Base-by-base conservation (phyloP, 192 early-diverging fungal species). In the Linnemannia schmuckeri region DNA sequence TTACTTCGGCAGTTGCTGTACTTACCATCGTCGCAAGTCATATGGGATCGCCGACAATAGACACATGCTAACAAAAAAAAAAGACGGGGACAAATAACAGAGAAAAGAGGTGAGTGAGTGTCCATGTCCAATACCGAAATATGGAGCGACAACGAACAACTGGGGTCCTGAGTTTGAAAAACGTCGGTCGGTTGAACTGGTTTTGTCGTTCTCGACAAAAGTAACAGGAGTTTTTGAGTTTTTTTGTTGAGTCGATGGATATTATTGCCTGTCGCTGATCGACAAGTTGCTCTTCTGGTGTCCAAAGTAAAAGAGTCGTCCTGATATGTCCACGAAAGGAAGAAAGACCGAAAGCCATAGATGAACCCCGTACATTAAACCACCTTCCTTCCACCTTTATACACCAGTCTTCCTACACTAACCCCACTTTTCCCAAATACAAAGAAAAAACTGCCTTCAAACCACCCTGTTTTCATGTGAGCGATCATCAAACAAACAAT, bases 11-110 rank as follows among this genome's bases (percentile, higher is more conserved):
- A 17, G 27, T 6, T 46, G 49, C 66, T 47, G 3, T 47, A 55
- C 74, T 75, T 90, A 94, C 93, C 92, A 86, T 95, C 93, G 81
- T 96, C 97, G 88, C 98, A 99, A 41, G 97, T 97, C 98, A 99
- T 99, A 88, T 99, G 98, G 52, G 95, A 96, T 85, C 97, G 90
- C 87, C 97, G 92, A 90, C 98, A 99, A 83, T 97, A 98, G 30
- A 98, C 95, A 82, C 98, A 99, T 22, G 98, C 98, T 94, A 89
- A 70, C 35, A 63, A 18, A 47, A 35, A 52, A 78, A 54, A 27
- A 15, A 66, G 12, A 30, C 61, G 61, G 61, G 61, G 61, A 66
- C 61, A 66, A 66, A 33, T 33, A 66, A 61, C 22, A n/a, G 30
- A 61, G 57, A 66, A 66, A 33, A 66, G 30, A 66, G 61, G 27